These are phyloP conservation scores for Monascus ruber DNA, from an alignment of 2,329 filamentous ascomycete species.

Conservation along the genomic window DNA sequence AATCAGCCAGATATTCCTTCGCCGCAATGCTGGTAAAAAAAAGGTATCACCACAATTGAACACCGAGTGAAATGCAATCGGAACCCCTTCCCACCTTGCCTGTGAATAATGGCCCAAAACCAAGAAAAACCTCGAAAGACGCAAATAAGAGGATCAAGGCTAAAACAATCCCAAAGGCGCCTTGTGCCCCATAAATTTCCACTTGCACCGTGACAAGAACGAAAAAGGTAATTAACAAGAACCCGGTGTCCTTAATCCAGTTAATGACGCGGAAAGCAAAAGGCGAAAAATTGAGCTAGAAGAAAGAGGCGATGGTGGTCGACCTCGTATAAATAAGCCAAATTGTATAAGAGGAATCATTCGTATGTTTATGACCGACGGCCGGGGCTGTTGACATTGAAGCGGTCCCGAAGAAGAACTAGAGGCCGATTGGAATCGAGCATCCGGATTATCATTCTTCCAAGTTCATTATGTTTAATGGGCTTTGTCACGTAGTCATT, in stretches of 20 bases:
- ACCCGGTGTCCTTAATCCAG: neutral
- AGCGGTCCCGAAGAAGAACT: slow-evolving; percentile 31
- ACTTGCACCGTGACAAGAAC: neutral
- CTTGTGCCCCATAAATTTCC: neutral
- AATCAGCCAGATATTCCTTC: neutral
- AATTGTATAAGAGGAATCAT: neutral
- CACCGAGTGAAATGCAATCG: neutral
- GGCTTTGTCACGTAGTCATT: slow-evolving; percentile 41
- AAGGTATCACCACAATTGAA: neutral
- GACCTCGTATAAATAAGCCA: neutral
- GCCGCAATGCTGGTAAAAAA: neutral
- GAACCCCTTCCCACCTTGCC: neutral
- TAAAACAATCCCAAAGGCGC: neutral
- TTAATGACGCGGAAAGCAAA: neutral
- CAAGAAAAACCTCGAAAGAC: neutral
- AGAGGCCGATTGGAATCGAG: slow-evolving; percentile 32
- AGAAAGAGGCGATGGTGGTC: neutral
- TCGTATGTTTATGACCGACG: neutral
- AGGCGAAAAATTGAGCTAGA: neutral
- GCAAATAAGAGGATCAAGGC: neutral
- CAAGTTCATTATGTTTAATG: slow-evolving; percentile 38
- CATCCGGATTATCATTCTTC: slow-evolving; percentile 39
- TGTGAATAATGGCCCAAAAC: neutral
- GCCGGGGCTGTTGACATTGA: slow-evolving; percentile 9
- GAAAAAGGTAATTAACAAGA: neutral